Evolutionary conservation across 768 basidiomycete species (phyloP).

Genomic region (Termitomyces sp.): DNA sequence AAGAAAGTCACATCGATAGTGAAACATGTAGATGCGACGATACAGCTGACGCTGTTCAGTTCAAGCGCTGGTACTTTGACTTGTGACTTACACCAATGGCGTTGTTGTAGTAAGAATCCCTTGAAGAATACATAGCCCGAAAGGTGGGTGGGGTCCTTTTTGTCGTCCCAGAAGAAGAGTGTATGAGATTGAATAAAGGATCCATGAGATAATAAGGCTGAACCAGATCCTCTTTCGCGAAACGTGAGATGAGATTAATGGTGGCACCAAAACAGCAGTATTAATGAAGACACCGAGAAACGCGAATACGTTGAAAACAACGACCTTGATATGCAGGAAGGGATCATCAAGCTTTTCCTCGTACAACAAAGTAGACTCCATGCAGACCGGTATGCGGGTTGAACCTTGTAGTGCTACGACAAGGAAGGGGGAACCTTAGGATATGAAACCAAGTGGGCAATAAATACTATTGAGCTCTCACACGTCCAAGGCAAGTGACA

Average conservation of each 20-base stretch:
- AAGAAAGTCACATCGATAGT: background rate
- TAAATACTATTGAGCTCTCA: background rate
- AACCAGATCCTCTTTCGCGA: conserved; percentile 3
- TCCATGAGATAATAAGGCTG: conserved; percentile 2
- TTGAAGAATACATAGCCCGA: conserved; percentile 9
- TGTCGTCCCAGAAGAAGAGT: conserved; percentile 6
- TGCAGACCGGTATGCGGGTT: background rate
- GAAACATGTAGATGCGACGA: conserved; percentile 8
- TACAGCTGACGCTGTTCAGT: conserved; percentile 1
- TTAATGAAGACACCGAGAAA: background rate
- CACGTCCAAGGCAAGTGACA: background rate
- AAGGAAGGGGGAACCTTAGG: background rate
- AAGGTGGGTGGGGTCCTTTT: background rate
- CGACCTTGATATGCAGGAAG: background rate
- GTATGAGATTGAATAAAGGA: conserved; percentile 4
- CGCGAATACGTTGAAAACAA: background rate
- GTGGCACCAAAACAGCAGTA: background rate
- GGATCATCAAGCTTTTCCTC: conserved; percentile 1
- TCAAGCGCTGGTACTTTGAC: background rate
- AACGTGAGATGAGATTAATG: background rate
- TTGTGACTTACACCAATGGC: conserved; percentile 1
- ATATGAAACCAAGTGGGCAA: background rate
- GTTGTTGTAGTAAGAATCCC: conserved; percentile 1
- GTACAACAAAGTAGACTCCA: background rate
- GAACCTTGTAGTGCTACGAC: background rate